Evolutionary conservation across 2,329 filamentous ascomycete species (phyloP).

Genomic region (Coniochaeta prunicola): DNA sequence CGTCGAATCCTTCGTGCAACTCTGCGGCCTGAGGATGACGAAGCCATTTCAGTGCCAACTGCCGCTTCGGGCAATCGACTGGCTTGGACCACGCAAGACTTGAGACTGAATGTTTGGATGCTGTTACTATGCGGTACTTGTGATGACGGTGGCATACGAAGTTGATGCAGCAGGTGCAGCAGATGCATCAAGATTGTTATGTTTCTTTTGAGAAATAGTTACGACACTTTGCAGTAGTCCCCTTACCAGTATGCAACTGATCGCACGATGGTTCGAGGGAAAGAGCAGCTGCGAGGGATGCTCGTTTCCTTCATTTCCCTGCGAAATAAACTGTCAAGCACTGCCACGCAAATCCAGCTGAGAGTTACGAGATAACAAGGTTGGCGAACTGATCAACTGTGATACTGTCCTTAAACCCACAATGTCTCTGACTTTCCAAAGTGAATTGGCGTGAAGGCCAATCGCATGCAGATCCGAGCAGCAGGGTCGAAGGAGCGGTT

Average conservation of each 20-base stretch:
- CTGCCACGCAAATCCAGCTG: background rate
- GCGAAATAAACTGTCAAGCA: too few relatives aligned
- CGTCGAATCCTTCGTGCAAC: background rate
- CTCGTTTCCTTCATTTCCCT: too few relatives aligned
- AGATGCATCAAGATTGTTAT: background rate
- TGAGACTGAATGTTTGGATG: background rate
- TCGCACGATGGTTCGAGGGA: too few relatives aligned
- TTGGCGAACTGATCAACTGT: too few relatives aligned
- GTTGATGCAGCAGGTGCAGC: background rate
- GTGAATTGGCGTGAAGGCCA: background rate
- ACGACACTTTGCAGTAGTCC: too few relatives aligned
- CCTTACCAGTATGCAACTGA: too few relatives aligned
- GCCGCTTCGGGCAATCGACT: slow-evolving; percentile 10
- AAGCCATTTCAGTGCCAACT: slow-evolving; percentile 9
- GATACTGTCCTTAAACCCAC: too few relatives aligned
- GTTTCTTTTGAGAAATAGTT: too few relatives aligned
- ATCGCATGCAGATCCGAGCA: background rate
- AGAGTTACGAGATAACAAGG: too few relatives aligned
- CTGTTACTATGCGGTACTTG: background rate
- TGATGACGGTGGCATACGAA: background rate
- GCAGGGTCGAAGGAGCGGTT: background rate
- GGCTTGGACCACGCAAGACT: background rate
- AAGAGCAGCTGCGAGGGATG: too few relatives aligned
- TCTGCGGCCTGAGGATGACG: slow-evolving; percentile 20
- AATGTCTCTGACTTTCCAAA: too few relatives aligned